Evolutionary conservation across 495 filamentous ascomycete genomes (phyloP).

Genomic region (Apodospora peruviana): DNA sequence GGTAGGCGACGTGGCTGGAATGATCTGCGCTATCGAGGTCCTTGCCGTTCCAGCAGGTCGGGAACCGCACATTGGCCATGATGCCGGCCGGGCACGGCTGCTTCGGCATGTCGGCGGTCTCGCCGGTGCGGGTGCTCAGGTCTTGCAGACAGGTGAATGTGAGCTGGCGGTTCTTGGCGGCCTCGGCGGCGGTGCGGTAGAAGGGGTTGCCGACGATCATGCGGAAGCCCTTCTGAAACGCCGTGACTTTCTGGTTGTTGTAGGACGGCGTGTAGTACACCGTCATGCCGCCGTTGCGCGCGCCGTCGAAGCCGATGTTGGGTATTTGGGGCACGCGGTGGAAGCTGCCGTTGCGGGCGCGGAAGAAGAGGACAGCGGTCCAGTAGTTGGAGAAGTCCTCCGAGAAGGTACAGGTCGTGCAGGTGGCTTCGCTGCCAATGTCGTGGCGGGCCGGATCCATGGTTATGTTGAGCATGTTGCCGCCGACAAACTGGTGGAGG

Average conservation of each 20-base stretch:
- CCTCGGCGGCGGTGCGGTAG: conserved; percentile 26
- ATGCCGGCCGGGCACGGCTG: conserved; percentile 32
- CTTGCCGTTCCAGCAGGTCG: conserved; percentile 20
- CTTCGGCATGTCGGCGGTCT: conserved; percentile 27
- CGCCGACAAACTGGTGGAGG: conserved; percentile 22
- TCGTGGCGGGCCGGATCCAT: conserved; percentile 18
- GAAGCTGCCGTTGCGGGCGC: conserved; percentile 31
- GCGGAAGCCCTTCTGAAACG: conserved; percentile 54
- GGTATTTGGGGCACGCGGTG: conserved; percentile 27
- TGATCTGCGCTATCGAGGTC: conserved; percentile 28
- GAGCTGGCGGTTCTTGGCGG: conserved; percentile 28
- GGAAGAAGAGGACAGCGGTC: conserved; percentile 37
- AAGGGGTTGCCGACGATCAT: conserved; percentile 65
- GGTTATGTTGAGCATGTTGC: conserved; percentile 27
- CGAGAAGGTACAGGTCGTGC: conserved; percentile 30
- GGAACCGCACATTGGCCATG: conserved; percentile 34
- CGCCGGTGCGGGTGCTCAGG: conserved; percentile 23
- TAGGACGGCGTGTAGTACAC: conserved; percentile 39
- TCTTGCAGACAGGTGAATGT: conserved; percentile 34
- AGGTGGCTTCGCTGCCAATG: conserved; percentile 20
- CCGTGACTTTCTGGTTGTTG: conserved; percentile 28
- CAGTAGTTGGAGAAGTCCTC: conserved; percentile 42
- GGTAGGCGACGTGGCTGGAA: conserved; percentile 29
- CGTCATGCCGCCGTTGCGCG: conserved; percentile 31
- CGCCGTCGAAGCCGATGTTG: conserved; percentile 16